Conservation (phyloP, 345 rosid genomes). For the Eucalyptus pumila region DNA sequence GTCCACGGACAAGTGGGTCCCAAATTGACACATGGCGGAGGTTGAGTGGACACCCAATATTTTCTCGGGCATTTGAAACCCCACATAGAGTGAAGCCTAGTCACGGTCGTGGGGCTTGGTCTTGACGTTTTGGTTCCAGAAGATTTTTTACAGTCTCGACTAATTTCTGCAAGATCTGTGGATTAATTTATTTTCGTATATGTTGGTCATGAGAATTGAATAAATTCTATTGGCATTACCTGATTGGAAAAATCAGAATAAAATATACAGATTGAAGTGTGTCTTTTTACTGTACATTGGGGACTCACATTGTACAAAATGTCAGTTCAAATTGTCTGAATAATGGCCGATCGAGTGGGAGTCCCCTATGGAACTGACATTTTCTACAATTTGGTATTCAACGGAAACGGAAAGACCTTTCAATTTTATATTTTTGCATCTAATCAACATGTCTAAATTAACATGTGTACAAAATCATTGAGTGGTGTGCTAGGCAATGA, state of each 20-base stretch:
- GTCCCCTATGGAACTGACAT: background rate
- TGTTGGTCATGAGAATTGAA: background rate
- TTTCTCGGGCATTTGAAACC: background rate
- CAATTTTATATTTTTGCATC: background rate
- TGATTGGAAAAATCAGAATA: background rate
- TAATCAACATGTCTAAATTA: too few species aligned
- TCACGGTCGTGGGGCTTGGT: background rate
- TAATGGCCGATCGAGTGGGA: background rate
- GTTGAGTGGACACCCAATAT: too few species aligned
- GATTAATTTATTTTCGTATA: background rate
- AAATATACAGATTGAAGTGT: background rate
- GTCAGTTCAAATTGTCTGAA: background rate
- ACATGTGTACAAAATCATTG: background rate
- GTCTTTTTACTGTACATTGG: background rate
- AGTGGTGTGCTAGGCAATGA: background rate
- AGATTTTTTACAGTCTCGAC: too few species aligned
- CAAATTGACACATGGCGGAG: too few species aligned
- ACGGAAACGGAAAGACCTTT: rapidly evolving
- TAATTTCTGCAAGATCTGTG: too few species aligned
- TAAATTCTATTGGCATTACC: background rate
- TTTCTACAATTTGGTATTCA: too few species aligned
- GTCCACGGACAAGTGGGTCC: too few species aligned
- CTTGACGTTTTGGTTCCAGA: background rate
- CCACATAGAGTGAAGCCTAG: background rate
- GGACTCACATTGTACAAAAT: background rate